These are phyloP conservation scores for Jasminum sambac DNA, from an alignment of 257 asterid genomes.

Conservation along the genomic window DNA sequence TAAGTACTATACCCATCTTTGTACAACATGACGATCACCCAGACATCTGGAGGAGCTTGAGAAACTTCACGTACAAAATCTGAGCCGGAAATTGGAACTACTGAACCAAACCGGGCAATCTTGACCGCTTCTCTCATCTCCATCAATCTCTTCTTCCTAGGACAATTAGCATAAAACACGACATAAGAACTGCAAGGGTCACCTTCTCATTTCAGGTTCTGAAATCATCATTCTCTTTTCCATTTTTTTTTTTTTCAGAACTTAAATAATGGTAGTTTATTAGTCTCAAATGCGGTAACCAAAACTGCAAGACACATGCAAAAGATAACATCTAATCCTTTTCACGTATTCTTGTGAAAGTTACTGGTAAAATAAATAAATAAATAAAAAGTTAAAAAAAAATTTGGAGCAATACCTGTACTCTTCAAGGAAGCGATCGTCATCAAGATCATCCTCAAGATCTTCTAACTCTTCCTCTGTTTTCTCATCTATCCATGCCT, in stretches of 20 bases:
- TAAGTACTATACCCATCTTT: conserved; percentile 70
- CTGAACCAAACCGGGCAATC: conserved; percentile 80
- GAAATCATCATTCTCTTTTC: not conserved
- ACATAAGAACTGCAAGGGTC: not conserved
- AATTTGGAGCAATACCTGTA: conserved; percentile 52
- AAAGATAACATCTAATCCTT: not conserved
- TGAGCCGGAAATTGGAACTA: conserved; percentile 87
- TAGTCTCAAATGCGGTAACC: not conserved
- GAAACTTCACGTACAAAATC: conserved; percentile 98
- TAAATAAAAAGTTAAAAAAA: not conserved
- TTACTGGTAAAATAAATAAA: no score
- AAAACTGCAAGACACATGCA: not conserved
- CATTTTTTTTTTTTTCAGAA: conserved; percentile 8
- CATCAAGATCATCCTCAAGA: conserved; percentile 90
- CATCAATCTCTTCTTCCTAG: conserved; percentile 80
- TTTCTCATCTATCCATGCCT: conserved; percentile 70
- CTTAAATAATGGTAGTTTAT: conserved; percentile 1
- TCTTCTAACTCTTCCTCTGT: conserved; percentile 90
- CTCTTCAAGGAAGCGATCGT: conserved; percentile 81
- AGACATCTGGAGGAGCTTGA: conserved; percentile 87
- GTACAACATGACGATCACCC: conserved; percentile 85
- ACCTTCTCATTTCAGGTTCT: not conserved
- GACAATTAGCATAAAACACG: conserved; percentile 4
- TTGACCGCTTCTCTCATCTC: conserved; percentile 85
- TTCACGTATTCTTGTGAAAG: no score